Base-by-base conservation (phyloP, 257 asterid species). In the Rauvolfia tetraphylla region DNA sequence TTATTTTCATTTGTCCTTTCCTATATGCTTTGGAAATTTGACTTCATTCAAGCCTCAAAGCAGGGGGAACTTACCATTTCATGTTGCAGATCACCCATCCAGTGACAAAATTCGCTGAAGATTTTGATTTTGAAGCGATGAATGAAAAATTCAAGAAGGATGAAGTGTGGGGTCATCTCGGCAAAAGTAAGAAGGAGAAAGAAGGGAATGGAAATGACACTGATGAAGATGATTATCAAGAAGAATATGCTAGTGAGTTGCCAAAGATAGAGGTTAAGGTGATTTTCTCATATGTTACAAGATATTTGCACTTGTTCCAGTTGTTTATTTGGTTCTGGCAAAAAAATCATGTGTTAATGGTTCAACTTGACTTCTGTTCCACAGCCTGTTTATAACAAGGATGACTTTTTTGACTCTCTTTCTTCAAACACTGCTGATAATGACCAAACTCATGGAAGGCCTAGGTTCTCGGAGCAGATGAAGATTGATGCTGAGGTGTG, bases 111-210 rank as follows among this genome's bases (percentile, higher is more conserved):
- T 95, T 95, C 75, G 85, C 96, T 1, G 98, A 95, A 84, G 98
- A 95, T 77, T 95, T 95, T 77, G 98, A 95, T 83, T 95, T 95
- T 78, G 88, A 74, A 80, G 98, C 98, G 61, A 95, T 95, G 98
- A 95, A 95, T 90, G 98, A 95, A 81, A 95, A 91, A 82, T 95
- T 95, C 85, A 92, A 95, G 0, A 95, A 95, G 86, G 96, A 95
- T 71, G 98, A 92, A 87, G 98, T 95, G 2, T 95, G 98, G 98
- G 98, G 98, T 65, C 93, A 92, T 87, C 89, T 95, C n/a, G 98
- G 98, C 48, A 95, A 88, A 85, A 91, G 89, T 81, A 85, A 78
- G 29, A 88, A 86, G 84, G 95, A 88, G 79, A 80, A 82, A 68
- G 95, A 88, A 76, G 93, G 87, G 73, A 83, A 89, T 70, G 96